A percentile compares a stretch with the other conserved stretches of the same genome.
phyloP scores from a whole-genome alignment of 768 basidiomycete genomes.

The Suillus subalutaceus region DNA sequence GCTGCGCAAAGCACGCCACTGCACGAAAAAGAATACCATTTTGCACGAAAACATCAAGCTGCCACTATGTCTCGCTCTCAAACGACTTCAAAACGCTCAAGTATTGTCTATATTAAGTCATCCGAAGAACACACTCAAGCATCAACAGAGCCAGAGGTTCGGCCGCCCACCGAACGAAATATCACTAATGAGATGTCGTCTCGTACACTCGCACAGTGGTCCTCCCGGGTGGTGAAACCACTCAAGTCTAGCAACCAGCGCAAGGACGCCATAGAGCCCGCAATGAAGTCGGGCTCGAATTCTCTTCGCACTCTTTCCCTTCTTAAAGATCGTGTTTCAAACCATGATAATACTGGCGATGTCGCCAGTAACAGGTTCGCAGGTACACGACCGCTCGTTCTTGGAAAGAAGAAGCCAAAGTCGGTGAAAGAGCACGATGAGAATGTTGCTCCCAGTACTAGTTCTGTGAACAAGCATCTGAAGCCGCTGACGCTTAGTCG shows the following conservation, averaged over 20 bases:
- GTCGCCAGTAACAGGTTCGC: constrained; percentile 11
- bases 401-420: constrained; percentile 57
- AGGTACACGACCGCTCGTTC: constrained; percentile 55
- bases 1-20: constrained; percentile 61
- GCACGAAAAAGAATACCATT: constrained; percentile 41
- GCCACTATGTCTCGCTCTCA: constrained; percentile 23
- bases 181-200: constrained; percentile 19
- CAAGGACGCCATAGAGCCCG: constrained; percentile 30
- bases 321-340: constrained; percentile 58
- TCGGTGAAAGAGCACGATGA: constrained; percentile 35
- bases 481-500: constrained; percentile 63
- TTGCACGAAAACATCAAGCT: constrained; percentile 22
- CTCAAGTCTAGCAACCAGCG: constrained; percentile 54
- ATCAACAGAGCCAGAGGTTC: constrained; percentile 3
- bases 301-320: constrained; percentile 63
- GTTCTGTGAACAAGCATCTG: constrained; percentile 48
- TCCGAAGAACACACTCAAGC: constrained; percentile 39
- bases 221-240: constrained; percentile 52
- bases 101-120: constrained; percentile 68
- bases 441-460: constrained; percentile 34
- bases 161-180: constrained; percentile 7
- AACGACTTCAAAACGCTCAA: constrained; percentile 48
- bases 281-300: constrained; percentile 41
- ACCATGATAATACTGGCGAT: constrained; percentile 30
- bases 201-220: constrained; percentile 47